Conservation (phyloP, 2,329 filamentous ascomycete species). For the Colletotrichum orchidophilum region DNA sequence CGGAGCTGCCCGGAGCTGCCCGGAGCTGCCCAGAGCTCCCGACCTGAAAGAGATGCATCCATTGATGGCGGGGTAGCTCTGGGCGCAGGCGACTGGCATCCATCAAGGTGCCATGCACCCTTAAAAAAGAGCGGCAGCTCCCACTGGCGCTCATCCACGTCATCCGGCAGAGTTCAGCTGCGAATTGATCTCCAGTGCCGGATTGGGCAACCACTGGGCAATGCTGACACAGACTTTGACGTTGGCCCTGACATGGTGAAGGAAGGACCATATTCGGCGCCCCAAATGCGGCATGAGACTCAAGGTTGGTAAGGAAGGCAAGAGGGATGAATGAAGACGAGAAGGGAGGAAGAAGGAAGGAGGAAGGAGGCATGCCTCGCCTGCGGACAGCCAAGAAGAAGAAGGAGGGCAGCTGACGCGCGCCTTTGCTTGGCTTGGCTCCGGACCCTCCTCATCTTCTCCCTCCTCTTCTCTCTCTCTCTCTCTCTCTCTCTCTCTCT, state of each 20-base stretch:
- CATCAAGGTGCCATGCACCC: neutral
- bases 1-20: slow-evolving; percentile 25
- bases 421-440: neutral
- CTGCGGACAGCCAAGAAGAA: neutral
- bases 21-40: slow-evolving; percentile 19
- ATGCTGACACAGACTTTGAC: neutral
- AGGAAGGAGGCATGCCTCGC: neutral
- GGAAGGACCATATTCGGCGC: neutral
- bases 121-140: slow-evolving; percentile 11
- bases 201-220: neutral
- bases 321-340: neutral
- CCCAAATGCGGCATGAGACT: neutral
- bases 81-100: neutral
- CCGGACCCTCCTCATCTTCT: neutral
- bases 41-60: slow-evolving; percentile 6
- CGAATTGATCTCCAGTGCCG: neutral
- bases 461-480: neutral
- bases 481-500: neutral
- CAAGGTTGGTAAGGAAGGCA: neutral
- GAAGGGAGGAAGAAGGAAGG: neutral
- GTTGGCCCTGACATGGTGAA: neutral
- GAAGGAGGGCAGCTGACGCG: neutral
- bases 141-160: slow-evolving; percentile 5
- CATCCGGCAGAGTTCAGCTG: neutral
- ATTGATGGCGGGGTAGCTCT: slow-evolving; percentile 27